Conservation (phyloP, 305 asterid species). For the Solanum hybrid region DNA sequence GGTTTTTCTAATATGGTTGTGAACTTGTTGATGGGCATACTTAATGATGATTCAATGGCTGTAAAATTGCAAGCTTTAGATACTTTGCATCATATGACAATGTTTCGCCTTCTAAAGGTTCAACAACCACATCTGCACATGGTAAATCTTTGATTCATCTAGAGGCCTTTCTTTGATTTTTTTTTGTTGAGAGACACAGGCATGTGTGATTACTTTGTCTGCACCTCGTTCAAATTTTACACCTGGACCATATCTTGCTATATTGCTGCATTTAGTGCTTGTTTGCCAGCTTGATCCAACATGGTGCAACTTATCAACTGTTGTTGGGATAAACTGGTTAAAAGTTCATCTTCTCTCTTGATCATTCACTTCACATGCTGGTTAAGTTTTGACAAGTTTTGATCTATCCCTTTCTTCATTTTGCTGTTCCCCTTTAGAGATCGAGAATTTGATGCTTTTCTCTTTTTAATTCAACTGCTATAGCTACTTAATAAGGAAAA, state of each 20-base stretch:
- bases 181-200: background rate
- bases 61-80: constrained; percentile 74
- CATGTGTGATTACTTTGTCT: background rate
- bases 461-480: background rate
- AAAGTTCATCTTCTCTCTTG: background rate
- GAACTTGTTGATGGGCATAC: constrained; percentile 53
- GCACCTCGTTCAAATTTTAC: background rate
- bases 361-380: background rate
- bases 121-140: constrained; percentile 54
- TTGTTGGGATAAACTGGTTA: background rate
- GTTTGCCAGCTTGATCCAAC: background rate
- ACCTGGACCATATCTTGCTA: background rate
- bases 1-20: constrained; percentile 54
- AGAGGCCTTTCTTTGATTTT: background rate
- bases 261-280: background rate
- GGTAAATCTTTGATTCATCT: constrained; percentile 36
- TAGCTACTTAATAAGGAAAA: background rate
- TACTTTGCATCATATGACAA: constrained; percentile 55
- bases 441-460: background rate
- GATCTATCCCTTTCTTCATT: background rate
- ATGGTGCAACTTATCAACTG: background rate
- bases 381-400: background rate
- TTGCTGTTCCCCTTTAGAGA: background rate
- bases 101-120: constrained; percentile 39
- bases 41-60: constrained; percentile 60